phyloP scores from a whole-genome alignment of 306 rosid genomes.

The Acacia acuminata region DNA sequence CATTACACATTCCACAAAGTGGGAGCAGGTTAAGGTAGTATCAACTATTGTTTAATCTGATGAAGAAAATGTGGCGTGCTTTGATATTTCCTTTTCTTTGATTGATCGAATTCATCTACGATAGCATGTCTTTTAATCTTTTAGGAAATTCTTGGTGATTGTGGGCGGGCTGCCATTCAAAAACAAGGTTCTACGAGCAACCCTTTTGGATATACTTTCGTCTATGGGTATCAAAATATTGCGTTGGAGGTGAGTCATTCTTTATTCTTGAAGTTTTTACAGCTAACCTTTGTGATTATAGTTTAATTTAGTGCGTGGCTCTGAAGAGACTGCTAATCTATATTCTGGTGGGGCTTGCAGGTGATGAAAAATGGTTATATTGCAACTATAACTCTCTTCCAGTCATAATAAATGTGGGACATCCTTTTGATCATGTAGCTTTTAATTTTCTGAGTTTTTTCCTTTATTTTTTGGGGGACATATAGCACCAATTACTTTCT shows the following conservation, averaged over 20 bases:
- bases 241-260: constrained; percentile 87
- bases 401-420: constrained; percentile 62
- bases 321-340: constrained; percentile 37
- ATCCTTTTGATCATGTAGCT: neutral
- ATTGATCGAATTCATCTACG: constrained; percentile 1
- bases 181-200: constrained; percentile 96
- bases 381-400: constrained; percentile 96
- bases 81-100: constrained; percentile 10
- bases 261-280: neutral
- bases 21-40: constrained; percentile 96
- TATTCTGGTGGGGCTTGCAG: constrained; percentile 51
- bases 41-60: constrained; percentile 18
- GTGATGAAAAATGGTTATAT: constrained; percentile 97
- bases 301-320: neutral
- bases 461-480: neutral
- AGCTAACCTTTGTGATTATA: neutral
- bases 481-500: neutral
- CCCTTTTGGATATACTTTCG: constrained; percentile 94
- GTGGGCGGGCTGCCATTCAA: constrained; percentile 98
- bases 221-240: constrained; percentile 91
- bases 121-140: constrained; percentile 17
- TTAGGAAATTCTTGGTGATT: constrained; percentile 93
- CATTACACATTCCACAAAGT: constrained; percentile 83
- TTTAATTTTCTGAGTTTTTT: neutral
- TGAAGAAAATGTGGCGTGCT: constrained; percentile 20